These are phyloP conservation scores for Ogataea parapolymorpha DNA, from an alignment of 805 yeast genomes.

Conservation along the genomic window DNA sequence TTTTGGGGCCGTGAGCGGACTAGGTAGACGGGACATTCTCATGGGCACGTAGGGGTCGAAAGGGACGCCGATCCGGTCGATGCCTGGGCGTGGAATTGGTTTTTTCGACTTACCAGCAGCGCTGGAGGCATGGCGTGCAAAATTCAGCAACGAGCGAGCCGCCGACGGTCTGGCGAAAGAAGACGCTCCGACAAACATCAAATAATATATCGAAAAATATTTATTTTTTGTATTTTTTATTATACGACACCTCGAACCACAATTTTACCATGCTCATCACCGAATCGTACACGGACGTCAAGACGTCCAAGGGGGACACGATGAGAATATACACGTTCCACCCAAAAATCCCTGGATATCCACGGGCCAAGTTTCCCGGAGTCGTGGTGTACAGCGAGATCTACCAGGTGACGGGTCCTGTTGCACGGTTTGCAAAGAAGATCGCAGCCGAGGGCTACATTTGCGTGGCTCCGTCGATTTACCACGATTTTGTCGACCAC, in stretches of 20 bases:
- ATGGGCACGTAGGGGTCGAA: slow-evolving; percentile 49
- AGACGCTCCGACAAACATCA: slow-evolving; percentile 7
- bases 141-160: slow-evolving; percentile 1
- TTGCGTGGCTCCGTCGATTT: slow-evolving; percentile 75
- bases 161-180: neutral
- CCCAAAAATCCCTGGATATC: slow-evolving; percentile 69
- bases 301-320: slow-evolving; percentile 62
- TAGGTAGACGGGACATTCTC: slow-evolving; percentile 43
- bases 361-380: slow-evolving; percentile 78
- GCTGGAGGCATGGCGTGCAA: slow-evolving; percentile 16
- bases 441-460: slow-evolving; percentile 80
- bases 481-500: slow-evolving; percentile 64
- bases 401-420: slow-evolving; percentile 83
- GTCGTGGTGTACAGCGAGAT: slow-evolving; percentile 77
- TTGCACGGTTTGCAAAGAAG: slow-evolving; percentile 68
- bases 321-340: slow-evolving; percentile 64
- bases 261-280: slow-evolving; percentile 56
- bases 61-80: slow-evolving; percentile 35
- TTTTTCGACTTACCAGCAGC: slow-evolving; percentile 10
- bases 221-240: neutral
- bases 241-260: slow-evolving; percentile 3
- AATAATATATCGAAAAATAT: neutral
- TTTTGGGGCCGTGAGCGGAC: slow-evolving; percentile 36
- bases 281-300: slow-evolving; percentile 61
- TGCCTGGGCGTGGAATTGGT: slow-evolving; percentile 28